Evolutionary conservation across 192 early-diverging fungal species (phyloP), one percentile per base, ranked within the genome.

Genomic region (Coemansia sp.): DNA sequence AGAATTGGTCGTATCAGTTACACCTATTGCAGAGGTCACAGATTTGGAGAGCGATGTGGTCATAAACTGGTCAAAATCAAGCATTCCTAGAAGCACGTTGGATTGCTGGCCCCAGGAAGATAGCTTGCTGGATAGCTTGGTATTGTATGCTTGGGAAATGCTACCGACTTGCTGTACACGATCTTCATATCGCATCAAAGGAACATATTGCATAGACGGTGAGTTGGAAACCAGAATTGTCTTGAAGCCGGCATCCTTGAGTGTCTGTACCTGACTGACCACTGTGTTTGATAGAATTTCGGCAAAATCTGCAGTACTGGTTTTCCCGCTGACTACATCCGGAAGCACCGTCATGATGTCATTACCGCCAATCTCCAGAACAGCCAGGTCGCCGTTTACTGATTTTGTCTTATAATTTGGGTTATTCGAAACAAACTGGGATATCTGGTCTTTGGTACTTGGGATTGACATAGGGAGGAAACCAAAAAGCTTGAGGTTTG

Each of bases 311-410:
- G 15, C 54, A n/a, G 27, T 30, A 3, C 13, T 14, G 1, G 29
- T 27, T 14, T 55, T 46, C 20, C 24, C 29, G 9, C 17, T n/a
- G 2, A 36, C 9, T 13, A 65, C 56, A 11, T 46, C 30, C 11
- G 39, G n/a, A 9, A 51, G 17, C 14, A 22, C 44, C 9, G 26
- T 37, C 25, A 50, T 35, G 14, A 51, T 28, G 30, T 60, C 47
- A 22, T 60, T 60, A 17, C 34, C 37, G 15, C 50, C 58, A 37
- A 60, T 46, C 30, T 44, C 58, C 48, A 60, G n/a, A 13, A 52
- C 33, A 4, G 36, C 35, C 2, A 51, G 14, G 34, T 40, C 39
- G 8, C 2, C 8, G 5, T 5, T 5, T 3, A 18, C 30, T 6
- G 39, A 20, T 0, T 47, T 23, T 17, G 37, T 30, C 7, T 27